Base-by-base conservation (phyloP, 441 rosid species). In the Lepidium campestre region DNA sequence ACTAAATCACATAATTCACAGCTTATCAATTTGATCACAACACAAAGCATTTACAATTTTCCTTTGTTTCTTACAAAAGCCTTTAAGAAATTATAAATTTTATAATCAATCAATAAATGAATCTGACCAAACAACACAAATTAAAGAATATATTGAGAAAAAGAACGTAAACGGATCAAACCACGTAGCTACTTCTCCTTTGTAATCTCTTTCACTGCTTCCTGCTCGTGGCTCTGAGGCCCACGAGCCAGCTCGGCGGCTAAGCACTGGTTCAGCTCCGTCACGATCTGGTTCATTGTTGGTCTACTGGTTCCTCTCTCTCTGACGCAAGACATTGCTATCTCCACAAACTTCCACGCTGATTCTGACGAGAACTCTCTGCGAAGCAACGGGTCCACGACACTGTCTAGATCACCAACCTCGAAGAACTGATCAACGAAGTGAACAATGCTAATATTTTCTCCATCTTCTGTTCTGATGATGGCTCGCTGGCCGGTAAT, bases 321-420 rank as follows among this genome's bases (percentile, higher is more conserved):
- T 54, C 55, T 31, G 4, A 75, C 77, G 61, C 92, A 81, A 13
- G 83, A 74, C 82, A 83, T 63, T 44, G 89, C 90, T 6, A 82
- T 42, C 27, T 85, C 89, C 36, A 81, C 57, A 25, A 73, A 80
- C 68, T 83, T 88, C 89, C 87, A 81, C 0, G 56, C 80, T 12
- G 86, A 79, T 36, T 80, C 77, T 4, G 31, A 50, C 12, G 82
- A 75, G 37, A 70, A 76, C 12, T 78, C 70, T 0, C 83, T 89
- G 0, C 57, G 50, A 44, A 86, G 57, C 34, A 75, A 71, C 20
- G 79, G 81, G 64, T 86, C 96, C 32, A 85, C 82, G 1, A 76
- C 58, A 9, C 73, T 65, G 46, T 61, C 65, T 17, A 89, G 67
- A 22, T 88, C 88, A 0, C 86, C 87, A 0, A 42, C 67, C 20